Evolutionary conservation across 2,329 filamentous ascomycete species (phyloP).

Genomic region (Xylaria hypoxylon): DNA sequence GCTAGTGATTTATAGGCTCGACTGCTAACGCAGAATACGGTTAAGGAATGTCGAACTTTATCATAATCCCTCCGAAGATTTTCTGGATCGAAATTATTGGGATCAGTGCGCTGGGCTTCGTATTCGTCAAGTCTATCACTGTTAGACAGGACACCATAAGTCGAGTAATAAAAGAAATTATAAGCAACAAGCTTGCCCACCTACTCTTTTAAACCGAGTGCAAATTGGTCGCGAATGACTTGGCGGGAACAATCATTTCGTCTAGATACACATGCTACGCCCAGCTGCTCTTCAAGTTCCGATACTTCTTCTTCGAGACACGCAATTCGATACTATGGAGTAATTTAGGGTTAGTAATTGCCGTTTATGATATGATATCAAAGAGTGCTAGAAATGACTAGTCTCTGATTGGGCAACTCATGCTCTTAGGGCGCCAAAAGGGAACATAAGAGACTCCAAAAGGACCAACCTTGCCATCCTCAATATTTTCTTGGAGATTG

Average conservation of each 20-base stretch:
- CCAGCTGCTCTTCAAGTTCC: conserved; percentile 38
- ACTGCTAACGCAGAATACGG: conserved; percentile 73
- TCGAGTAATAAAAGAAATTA: not conserved
- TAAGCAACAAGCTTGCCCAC: conserved; percentile 12
- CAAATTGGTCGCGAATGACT: conserved; percentile 68
- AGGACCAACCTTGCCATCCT: conserved; percentile 38
- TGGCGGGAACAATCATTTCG: conserved; percentile 65
- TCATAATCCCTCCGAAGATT: conserved; percentile 66
- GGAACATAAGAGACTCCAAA: not conserved
- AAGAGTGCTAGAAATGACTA: not conserved
- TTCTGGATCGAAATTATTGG: conserved; percentile 64
- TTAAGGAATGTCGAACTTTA: conserved; percentile 63
- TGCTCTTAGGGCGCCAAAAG: not conserved
- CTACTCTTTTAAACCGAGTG: conserved; percentile 65
- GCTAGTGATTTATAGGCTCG: conserved; percentile 68
- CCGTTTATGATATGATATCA: too few species aligned
- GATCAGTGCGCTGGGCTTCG: conserved; percentile 59
- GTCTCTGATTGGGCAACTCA: not conserved
- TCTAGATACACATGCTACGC: conserved; percentile 59
- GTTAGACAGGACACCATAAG: not conserved
- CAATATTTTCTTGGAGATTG: conserved; percentile 23
- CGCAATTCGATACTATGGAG: conserved; percentile 49
- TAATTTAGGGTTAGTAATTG: not conserved
- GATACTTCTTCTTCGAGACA: conserved; percentile 46
- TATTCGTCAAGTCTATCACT: conserved; percentile 63